Evolutionary conservation across 257 asterid genomes (phyloP).

Genomic region (Petrea volubilis): DNA sequence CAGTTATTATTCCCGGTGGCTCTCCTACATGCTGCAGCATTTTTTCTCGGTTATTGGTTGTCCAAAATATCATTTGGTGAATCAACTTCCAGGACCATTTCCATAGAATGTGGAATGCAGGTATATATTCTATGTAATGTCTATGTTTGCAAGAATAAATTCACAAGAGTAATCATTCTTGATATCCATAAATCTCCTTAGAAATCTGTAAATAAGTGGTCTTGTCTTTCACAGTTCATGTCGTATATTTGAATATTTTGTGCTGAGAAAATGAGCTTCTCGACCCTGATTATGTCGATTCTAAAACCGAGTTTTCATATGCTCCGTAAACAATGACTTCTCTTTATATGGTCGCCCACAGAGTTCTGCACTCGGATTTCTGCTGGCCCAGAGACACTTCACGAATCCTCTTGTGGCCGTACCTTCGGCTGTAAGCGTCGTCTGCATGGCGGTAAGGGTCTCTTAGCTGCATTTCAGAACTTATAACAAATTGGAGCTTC

Average conservation of each 20-base stretch:
- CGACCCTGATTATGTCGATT: too few relatives aligned
- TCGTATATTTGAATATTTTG: too few relatives aligned
- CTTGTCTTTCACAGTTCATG: too few relatives aligned
- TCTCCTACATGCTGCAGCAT: conserved; percentile 82
- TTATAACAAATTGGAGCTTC: conserved; percentile 2
- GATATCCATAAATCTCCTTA: background rate
- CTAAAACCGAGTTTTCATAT: too few relatives aligned
- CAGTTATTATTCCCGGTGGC: conserved; percentile 86
- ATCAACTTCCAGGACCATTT: conserved; percentile 95
- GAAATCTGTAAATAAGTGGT: conserved; percentile 1
- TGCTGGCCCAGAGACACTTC: conserved; percentile 91
- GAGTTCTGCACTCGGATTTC: conserved; percentile 98
- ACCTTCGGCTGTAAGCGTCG: conserved; percentile 98
- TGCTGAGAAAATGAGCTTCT: too few relatives aligned
- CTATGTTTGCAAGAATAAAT: too few relatives aligned
- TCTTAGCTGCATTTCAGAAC: background rate
- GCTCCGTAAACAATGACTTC: too few relatives aligned
- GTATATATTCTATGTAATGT: conserved; percentile 41
- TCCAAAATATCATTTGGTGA: conserved; percentile 87
- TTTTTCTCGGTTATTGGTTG: conserved; percentile 74
- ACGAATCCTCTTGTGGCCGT: conserved; percentile 94
- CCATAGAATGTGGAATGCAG: conserved; percentile 99
- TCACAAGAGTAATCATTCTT: too few relatives aligned
- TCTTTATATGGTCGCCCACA: too few relatives aligned
- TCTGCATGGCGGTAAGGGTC: conserved; percentile 96